These are phyloP conservation scores for Polygonum maritimum DNA, from an alignment of 148 eudicot genomes.

Conservation along the genomic window DNA sequence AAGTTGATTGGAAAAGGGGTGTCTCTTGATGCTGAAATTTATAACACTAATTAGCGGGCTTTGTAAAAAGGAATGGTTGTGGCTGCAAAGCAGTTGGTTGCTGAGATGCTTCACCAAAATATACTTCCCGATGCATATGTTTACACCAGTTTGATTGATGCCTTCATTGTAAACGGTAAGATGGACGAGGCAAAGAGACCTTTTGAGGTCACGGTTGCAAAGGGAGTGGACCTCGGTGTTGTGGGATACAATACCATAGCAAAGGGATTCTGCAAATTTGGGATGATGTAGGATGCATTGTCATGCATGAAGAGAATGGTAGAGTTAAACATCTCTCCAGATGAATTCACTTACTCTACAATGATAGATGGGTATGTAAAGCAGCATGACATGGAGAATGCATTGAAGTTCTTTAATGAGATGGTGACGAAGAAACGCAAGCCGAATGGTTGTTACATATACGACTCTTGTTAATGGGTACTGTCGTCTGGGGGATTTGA, in stretches of 20 bases:
- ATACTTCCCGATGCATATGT: conserved; percentile 56
- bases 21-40: conserved; percentile 67
- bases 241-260: conserved; percentile 78
- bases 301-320: conserved; percentile 50
- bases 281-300: conserved; percentile 67
- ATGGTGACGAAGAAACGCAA: conserved; percentile 47
- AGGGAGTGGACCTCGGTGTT: conserved; percentile 51
- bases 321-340: conserved; percentile 34
- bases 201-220: conserved; percentile 40
- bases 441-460: conserved; percentile 79
- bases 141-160: conserved; percentile 70
- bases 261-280: conserved; percentile 72
- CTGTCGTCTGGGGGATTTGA: conserved; percentile 38
- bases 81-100: conserved; percentile 48
- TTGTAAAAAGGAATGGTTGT: conserved; percentile 54
- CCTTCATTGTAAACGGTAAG: conserved; percentile 53
- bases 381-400: conserved; percentile 55
- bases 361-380: conserved; percentile 75
- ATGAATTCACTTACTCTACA: conserved; percentile 78
- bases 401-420: conserved; percentile 39
- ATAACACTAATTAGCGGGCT: conserved; percentile 78
- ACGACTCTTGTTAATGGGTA: conserved; percentile 77
- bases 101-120: conserved; percentile 74
- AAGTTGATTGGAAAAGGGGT: conserved; percentile 66
- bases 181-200: conserved; percentile 61